Evolutionary conservation across 2,329 filamentous ascomycete genomes (phyloP), one percentile per base, ranked within the genome.

Genomic region (Colletotrichum aenigma): DNA sequence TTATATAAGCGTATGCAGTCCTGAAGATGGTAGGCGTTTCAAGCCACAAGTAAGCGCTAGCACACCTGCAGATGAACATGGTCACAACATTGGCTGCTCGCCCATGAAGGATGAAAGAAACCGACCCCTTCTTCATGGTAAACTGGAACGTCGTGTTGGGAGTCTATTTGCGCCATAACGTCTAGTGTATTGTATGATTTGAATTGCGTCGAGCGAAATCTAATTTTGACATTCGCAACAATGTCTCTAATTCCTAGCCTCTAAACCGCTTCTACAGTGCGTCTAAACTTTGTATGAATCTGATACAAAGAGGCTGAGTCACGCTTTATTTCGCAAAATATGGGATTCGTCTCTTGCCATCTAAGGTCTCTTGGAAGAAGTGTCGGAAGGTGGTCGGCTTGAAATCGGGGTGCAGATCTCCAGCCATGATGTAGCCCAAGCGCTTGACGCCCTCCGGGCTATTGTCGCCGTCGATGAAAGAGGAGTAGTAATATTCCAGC

Each of bases 41-140:
- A 52, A 52, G 43, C 43, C n/a, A 52, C n/a, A 21, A 52, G 43
- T 52, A 52, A 52, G 43, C 43, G 12, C 43, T 52, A 43, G 36
- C 1, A 1, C 36, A 3, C 36, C 36, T 43, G 2, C 8, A 4
- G 10, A 1, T 1, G 8, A 3, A 43, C 7, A 43, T 18, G 1
- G 16, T 38, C 36, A 48, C 18, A 48, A n/a, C 18, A 48, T 12
- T 18, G 2, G 18, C 6, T 48, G 18, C 18, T n/a, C 38, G 18
- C 10, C 6, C 18, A 48, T 43, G 38, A 43, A 43, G 1, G 18
- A 43, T 43, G 4, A n/a, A 18, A n/a, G 18, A 43, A 0, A 10
- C 0, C 4, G 8, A 43, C 38, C 18, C 0, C 16, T 1, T 43
- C 16, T 10, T 10, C 4, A n/a, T 43, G 5, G 8, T 43, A 10